Evolutionary conservation across 2,329 filamentous ascomycete genomes (phyloP).

Genomic region (Podosphaera xanthii): DNA sequence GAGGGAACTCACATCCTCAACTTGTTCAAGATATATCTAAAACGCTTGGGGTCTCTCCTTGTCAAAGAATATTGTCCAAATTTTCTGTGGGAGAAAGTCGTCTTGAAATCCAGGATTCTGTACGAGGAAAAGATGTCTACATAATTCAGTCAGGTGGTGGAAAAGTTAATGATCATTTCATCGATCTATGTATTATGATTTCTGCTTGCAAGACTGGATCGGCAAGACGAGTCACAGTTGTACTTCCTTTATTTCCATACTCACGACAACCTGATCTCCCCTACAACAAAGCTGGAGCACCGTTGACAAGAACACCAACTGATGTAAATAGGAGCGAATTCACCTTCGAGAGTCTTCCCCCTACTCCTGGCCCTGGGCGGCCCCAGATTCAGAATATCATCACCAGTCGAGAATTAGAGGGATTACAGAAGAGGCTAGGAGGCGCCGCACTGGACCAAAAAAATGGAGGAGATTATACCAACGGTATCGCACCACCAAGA

Average conservation of each 20-base stretch:
- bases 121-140: slow-evolving; percentile 95
- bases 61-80: slow-evolving; percentile 66
- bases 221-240: slow-evolving; percentile 76
- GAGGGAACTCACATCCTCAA: slow-evolving; percentile 77
- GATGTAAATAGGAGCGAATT: slow-evolving; percentile 33
- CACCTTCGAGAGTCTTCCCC: slow-evolving; percentile 81
- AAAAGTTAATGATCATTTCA: slow-evolving; percentile 84
- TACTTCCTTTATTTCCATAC: slow-evolving; percentile 90
- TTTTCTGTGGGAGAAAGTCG: slow-evolving; percentile 90
- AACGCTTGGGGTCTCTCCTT: slow-evolving; percentile 65
- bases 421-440: slow-evolving; percentile 48
- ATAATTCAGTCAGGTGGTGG: slow-evolving; percentile 89
- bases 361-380: slow-evolving; percentile 56
- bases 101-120: slow-evolving; percentile 88
- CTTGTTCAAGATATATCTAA: slow-evolving; percentile 74
- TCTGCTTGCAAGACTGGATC: slow-evolving; percentile 94
- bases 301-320: slow-evolving; percentile 46
- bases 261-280: slow-evolving; percentile 88
- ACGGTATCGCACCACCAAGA: slow-evolving; percentile 17
- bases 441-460: slow-evolving; percentile 39
- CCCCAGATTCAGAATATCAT: slow-evolving; percentile 35
- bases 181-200: slow-evolving; percentile 94
- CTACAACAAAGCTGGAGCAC: slow-evolving; percentile 87
- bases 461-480: slow-evolving; percentile 17
- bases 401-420: slow-evolving; percentile 40